These are phyloP conservation scores for Stereum hirsutum DNA, from an alignment of 1,284 basidiomycete genomes.

Conservation along the genomic window DNA sequence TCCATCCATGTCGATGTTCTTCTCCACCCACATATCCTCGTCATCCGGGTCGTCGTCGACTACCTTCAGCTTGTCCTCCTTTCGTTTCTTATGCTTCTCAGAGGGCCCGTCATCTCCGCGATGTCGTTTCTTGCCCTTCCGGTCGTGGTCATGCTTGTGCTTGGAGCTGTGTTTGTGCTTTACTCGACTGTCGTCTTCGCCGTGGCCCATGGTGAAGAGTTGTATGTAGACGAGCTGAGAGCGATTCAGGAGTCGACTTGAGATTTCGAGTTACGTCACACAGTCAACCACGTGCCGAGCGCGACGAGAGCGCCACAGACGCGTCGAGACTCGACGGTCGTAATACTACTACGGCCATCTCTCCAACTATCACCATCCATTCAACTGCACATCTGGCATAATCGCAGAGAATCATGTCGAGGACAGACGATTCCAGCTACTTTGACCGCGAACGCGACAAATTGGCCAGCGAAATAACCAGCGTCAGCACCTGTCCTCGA, in stretches of 20 bases:
- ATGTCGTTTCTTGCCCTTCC: slow-evolving; percentile 40
- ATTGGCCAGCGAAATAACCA: neutral
- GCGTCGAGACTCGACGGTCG: too few relatives aligned
- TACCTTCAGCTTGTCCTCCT: slow-evolving; percentile 30
- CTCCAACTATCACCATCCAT: too few relatives aligned
- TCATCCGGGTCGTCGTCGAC: slow-evolving; percentile 63
- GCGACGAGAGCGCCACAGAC: too few relatives aligned
- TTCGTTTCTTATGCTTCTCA: slow-evolving; percentile 27
- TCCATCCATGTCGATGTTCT: slow-evolving; percentile 74
- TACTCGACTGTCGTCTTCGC: slow-evolving; percentile 16
- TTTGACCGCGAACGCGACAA: slow-evolving; percentile 2
- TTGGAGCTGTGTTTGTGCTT: slow-evolving; percentile 26
- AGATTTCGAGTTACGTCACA: too few relatives aligned
- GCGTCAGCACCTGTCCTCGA: slow-evolving; percentile 4
- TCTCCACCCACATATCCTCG: slow-evolving; percentile 79
- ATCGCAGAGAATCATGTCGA: neutral
- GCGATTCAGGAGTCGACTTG: too few relatives aligned
- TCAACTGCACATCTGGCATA: too few relatives aligned
- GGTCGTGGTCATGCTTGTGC: slow-evolving; percentile 26
- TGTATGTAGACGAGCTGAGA: too few relatives aligned
- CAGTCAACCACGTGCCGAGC: too few relatives aligned
- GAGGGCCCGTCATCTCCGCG: slow-evolving; percentile 34
- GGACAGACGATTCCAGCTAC: neutral
- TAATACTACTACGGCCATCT: too few relatives aligned
- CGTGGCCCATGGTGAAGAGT: too few relatives aligned